These are phyloP conservation scores for Chlorencoelia australis DNA, from an alignment of 2,329 filamentous ascomycete species.

Conservation along the genomic window DNA sequence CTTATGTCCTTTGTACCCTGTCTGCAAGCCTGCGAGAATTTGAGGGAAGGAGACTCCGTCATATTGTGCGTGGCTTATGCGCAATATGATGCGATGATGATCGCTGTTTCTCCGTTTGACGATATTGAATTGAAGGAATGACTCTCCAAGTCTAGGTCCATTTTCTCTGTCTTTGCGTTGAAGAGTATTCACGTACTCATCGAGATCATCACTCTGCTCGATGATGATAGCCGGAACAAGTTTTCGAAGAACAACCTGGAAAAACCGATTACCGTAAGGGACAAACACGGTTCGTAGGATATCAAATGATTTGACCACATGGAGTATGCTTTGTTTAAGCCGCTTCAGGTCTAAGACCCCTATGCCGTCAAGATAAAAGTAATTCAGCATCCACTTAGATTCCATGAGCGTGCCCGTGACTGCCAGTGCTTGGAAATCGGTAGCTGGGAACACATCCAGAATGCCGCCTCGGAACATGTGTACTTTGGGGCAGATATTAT, in stretches of 20 bases:
- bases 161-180: constrained; percentile 28
- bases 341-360: constrained; percentile 5
- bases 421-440: constrained; percentile 32
- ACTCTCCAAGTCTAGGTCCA: constrained; percentile 30
- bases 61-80: constrained; percentile 47
- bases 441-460: constrained; percentile 30
- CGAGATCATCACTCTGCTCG: constrained; percentile 23
- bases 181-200: constrained; percentile 24
- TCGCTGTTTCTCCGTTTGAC: constrained; percentile 14
- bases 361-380: constrained; percentile 10
- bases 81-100: constrained; percentile 29
- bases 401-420: constrained; percentile 28
- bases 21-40: constrained; percentile 14
- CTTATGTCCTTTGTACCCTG: constrained; percentile 27
- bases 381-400: constrained; percentile 12
- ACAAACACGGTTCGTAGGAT: constrained; percentile 32
- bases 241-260: constrained; percentile 28
- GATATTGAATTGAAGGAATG: constrained; percentile 27
- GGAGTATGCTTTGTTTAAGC: neutral
- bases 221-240: constrained; percentile 25
- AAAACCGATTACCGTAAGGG: constrained; percentile 27
- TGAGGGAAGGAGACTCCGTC: constrained; percentile 50
- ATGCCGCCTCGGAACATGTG: constrained; percentile 13
- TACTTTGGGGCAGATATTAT: constrained; percentile 8
- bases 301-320: constrained; percentile 25